Evolutionary conservation across 2,329 filamentous ascomycete species (phyloP), one percentile per base, ranked within the genome.

Genomic region (Leptographium flavum): DNA sequence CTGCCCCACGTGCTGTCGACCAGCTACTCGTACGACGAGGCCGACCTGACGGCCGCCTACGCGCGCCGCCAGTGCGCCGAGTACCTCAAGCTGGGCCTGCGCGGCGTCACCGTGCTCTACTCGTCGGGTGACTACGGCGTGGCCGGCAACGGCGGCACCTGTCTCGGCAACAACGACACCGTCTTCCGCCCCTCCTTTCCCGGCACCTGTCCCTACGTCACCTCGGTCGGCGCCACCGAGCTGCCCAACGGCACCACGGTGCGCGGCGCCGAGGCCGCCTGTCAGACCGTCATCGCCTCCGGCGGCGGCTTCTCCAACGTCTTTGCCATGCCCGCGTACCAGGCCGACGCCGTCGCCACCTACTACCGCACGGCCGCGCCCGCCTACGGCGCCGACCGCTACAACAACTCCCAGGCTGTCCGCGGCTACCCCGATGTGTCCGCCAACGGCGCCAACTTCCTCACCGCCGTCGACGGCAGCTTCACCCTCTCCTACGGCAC

Each of bases 21-120:
- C 25, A 73, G 68, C 11, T 77, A 77, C 55, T 65, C 62, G 13
- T 68, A 69, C 50, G 68, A 70, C 50, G 72, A 76, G 58, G 65
- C 60, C n/a, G 66, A 68, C 42, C 58, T 70, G 8, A 65, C 68
- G 1, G 58, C 61, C 6, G 59, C 58, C 46, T 76, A 76, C 53
- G 64, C 69, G 49, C 52, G 61, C 41, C 62, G 73, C 3, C 72
- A 76, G 56, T 76, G 72, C 54, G 58, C 63, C 46, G 71, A 75
- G 60, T 75, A 71, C 56, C 66, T 74, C 65, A 76, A 76, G 60
- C 65, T 76, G 2, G 71, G 67, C 17, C 63, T 74, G 32, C 65
- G 66, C 53, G 71, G 71, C 19, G 62, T 72, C 11, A 66, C 67
- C 1, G 58, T 76, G 15, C 48, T 75, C 30, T 71, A 68, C 51